phyloP scores from a whole-genome alignment of 2,329 filamentous ascomycete genomes.

The Lachnellula occidentalis region DNA sequence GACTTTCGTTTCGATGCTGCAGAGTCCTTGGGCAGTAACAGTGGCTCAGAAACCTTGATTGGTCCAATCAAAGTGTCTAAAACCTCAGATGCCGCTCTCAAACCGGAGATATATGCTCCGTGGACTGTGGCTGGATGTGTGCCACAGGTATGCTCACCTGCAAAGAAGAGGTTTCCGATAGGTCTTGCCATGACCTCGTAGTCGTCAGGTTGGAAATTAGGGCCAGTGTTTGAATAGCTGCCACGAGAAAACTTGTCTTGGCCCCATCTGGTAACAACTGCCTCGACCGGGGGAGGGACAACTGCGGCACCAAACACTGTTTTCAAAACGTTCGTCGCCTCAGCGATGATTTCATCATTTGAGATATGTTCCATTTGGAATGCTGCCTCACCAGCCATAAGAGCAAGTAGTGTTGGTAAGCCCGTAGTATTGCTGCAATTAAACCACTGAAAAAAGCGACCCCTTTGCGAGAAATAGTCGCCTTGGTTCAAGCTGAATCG shows the following conservation, averaged over 20 bases:
- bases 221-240: constrained; percentile 90
- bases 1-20: constrained; percentile 49
- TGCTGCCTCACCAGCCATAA: constrained; percentile 94
- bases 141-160: constrained; percentile 91
- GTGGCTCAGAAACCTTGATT: constrained; percentile 68
- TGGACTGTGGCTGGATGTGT: constrained; percentile 97
- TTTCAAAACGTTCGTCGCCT: constrained; percentile 74
- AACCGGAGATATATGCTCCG: constrained; percentile 88
- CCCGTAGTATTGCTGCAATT: constrained; percentile 89
- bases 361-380: constrained; percentile 76
- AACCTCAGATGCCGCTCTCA: constrained; percentile 84
- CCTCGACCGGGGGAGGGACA: constrained; percentile 68
- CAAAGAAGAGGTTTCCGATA: constrained; percentile 87
- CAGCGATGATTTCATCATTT: constrained; percentile 69
- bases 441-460: constrained; percentile 98
- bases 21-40: constrained; percentile 61
- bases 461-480: constrained; percentile 72
- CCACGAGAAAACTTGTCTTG: constrained; percentile 87
- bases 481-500: constrained; percentile 68
- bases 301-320: constrained; percentile 68
- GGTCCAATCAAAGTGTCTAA: constrained; percentile 75
- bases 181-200: constrained; percentile 86
- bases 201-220: constrained; percentile 75
- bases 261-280: constrained; percentile 88
- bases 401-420: constrained; percentile 76